Base-by-base conservation (phyloP, 257 asterid genomes). In the Primulina eburnea region DNA sequence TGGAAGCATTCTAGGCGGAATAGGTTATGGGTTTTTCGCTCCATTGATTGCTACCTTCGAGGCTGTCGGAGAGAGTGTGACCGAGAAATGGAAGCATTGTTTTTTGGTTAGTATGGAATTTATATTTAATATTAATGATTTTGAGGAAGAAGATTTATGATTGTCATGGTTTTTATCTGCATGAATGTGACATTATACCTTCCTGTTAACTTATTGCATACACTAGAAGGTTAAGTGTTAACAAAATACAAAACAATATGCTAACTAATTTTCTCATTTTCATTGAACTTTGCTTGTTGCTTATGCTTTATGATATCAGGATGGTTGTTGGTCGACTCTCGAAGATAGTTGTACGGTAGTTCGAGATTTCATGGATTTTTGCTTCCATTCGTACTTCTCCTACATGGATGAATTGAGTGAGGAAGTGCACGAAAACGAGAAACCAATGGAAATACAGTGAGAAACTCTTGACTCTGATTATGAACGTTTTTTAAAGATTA, bases 301-400 rank as follows among this genome's bases (percentile, higher is more conserved):
- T 62, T n/a, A 35, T 63, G 11, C 53, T 34, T 8, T 8, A 17
- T 33, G 24, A 33, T 78, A 50, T 67, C 85, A 90, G 97, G 97
- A 92, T 73, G 98, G 98, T 50, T 85, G 85, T 72, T 26, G 64
- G 66, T 78, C 97, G 33, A 88, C 96, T 52, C 71, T 88, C 38
- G 82, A 80, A 75, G 77, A 89, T 76, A 82, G 96, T 79, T 84
- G 89, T 71, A 92, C 90, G 0, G 89, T 79, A 20, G 97, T 90
- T 10, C 78, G 86, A 28, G 96, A 92, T 75, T 88, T 92, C 16
- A 88, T 89, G 0, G 98, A 92, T 81, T 87, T 92, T 75, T 92
- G 98, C 83, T 92, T 88, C 83, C 96, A 92, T 65, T 90, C 97
- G 8, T 92, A 92, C 77, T 88, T 90, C 84, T 88, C 97, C 75